These are phyloP conservation scores for Pyricularia pennisetigena DNA, from an alignment of 2,329 filamentous ascomycete genomes.

Conservation along the genomic window DNA sequence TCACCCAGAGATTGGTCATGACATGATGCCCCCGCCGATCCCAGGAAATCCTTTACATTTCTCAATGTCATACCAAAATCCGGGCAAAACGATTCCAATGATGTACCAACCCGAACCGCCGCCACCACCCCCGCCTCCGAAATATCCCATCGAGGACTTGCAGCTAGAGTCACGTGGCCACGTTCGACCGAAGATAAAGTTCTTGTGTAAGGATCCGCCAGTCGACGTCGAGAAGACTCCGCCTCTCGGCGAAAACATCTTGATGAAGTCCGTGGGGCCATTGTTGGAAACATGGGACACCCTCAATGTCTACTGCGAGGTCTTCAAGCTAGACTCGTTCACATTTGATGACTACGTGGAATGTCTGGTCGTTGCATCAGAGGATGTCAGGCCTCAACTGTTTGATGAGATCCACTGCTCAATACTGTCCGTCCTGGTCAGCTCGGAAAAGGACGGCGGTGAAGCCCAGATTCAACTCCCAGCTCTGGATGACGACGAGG, in stretches of 20 bases:
- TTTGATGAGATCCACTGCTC: constrained; percentile 89
- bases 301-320: constrained; percentile 93
- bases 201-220: constrained; percentile 58
- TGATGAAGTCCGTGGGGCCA: constrained; percentile 76
- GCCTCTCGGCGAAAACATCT: constrained; percentile 49
- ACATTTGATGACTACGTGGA: constrained; percentile 95
- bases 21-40: constrained; percentile 26
- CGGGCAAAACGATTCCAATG: constrained; percentile 27
- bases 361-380: constrained; percentile 68
- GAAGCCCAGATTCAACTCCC: constrained; percentile 72
- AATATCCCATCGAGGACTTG: constrained; percentile 93
- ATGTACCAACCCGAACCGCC: constrained; percentile 31
- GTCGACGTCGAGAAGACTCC: constrained; percentile 34
- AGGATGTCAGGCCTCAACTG: constrained; percentile 68
- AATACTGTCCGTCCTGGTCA: constrained; percentile 77
- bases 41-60: constrained; percentile 38
- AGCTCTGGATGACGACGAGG: constrained; percentile 61
- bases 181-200: constrained; percentile 67
- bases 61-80: constrained; percentile 26
- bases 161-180: constrained; percentile 62
- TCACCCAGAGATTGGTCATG: constrained; percentile 23
- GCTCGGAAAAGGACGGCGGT: constrained; percentile 63
- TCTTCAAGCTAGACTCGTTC: constrained; percentile 91
- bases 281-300: constrained; percentile 93
- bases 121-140: constrained; percentile 62